Conservation (phyloP, 1,139 yeast species). For the Magnusiomyces suaveolens region DNA sequence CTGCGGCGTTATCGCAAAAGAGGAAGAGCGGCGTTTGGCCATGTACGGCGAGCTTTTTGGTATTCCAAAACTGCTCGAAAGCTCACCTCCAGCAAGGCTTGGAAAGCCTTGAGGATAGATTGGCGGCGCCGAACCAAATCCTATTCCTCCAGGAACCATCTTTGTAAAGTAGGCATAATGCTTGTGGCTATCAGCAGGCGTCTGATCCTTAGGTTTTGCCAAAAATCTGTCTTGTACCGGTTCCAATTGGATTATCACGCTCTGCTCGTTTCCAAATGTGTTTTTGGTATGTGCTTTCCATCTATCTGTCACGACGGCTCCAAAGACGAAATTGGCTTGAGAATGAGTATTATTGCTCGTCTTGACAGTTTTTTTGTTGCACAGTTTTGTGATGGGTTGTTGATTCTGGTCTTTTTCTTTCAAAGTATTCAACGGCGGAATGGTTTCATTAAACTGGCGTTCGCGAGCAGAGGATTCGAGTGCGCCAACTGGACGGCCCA, state of each 20-base stretch:
- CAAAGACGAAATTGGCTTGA: constrained; percentile 48
- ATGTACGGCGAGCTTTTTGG: neutral
- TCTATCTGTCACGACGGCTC: constrained; percentile 53
- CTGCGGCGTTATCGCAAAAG: constrained; percentile 10
- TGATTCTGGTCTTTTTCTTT: constrained; percentile 17
- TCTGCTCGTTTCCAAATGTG: constrained; percentile 54
- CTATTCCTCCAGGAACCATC: constrained; percentile 53
- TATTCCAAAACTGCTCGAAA: neutral
- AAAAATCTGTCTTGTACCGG: constrained; percentile 56
- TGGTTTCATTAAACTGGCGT: constrained; percentile 20
- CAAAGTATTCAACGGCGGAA: constrained; percentile 17
- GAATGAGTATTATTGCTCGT: constrained; percentile 28
- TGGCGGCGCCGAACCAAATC: constrained; percentile 52
- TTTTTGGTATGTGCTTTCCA: constrained; percentile 70
- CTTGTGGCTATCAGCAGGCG: neutral
- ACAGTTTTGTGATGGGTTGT: neutral
- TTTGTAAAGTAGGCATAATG: constrained; percentile 30
- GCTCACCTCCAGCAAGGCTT: neutral
- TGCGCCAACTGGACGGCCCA: constrained; percentile 40
- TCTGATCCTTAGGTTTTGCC: constrained; percentile 21
- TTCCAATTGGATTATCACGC: constrained; percentile 50
- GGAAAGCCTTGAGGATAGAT: constrained; percentile 8
- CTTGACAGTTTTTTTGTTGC: constrained; percentile 1
- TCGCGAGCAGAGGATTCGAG: constrained; percentile 17
- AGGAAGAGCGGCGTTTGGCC: neutral